Evolutionary conservation across 164 flowering plant species (phyloP), one percentile per base, ranked within the genome.

Genomic region (Liriodendron chinense): DNA sequence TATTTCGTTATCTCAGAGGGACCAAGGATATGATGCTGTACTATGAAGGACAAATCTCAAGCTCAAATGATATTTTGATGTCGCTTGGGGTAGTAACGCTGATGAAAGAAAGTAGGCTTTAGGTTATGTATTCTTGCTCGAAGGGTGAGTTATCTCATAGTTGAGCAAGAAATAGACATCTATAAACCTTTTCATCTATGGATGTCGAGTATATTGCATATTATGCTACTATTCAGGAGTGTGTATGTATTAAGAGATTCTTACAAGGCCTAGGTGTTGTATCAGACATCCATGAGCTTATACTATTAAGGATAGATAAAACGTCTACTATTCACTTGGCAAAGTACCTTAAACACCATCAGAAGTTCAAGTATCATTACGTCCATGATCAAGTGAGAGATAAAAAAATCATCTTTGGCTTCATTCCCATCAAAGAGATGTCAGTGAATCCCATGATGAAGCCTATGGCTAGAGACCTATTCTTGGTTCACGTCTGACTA

Each of bases 91-190:
- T 26, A 47, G 18, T 18, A 13, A 43, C 3, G 9, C 16, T 18
- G 71, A 69, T 43, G 49, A 28, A 5, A 7, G 7, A 12, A 69
- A 69, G 22, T 69, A 50, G 6, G 10, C 71, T 34, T 69, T 7
- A 47, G 71, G 71, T 16, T 69, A 69, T 69, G 71, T 69, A 14
- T 47, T 69, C 34, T 7, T 69, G 3, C 28, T 26, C 9, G 49
- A 13, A 21, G 7, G 71, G 9, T 34, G 43, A 8, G 71, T 20
- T 34, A 34, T 47, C 48, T 14, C 71, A 12, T 25, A 49, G 13
- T 12, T 2, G 20, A 14, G 49, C 10, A 43, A 26, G 4, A 69
- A 69, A 34, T 49, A 69, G 7, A 3, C 47, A 12, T 14, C 34
- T 9, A 47, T 69, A 3, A 13, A 10, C 18, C 47, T 34, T 28